Percentiles rank a stretch among this genome's conserved stretches.
Evolutionary conservation across 768 basidiomycete species (phyloP).

Genomic region (Hypholoma sublateritium): DNA sequence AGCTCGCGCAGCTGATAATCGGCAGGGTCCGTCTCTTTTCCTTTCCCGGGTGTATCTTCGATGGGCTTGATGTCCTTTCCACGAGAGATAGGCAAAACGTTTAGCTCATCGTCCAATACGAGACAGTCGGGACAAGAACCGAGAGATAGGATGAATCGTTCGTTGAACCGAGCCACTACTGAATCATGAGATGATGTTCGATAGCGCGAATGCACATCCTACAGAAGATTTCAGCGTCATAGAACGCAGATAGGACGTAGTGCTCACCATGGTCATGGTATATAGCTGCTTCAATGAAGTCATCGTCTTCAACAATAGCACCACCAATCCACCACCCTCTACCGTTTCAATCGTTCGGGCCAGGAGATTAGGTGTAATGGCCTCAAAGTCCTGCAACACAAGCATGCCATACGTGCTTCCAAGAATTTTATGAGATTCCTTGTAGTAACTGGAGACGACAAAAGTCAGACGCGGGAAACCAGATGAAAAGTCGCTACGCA

Average conservation of each 20-base stretch:
- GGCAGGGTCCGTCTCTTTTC: slow-evolving; percentile 29
- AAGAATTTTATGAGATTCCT: slow-evolving; percentile 94
- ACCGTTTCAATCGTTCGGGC: slow-evolving; percentile 98
- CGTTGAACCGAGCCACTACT: slow-evolving; percentile 95
- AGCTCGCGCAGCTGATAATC: slow-evolving; percentile 76
- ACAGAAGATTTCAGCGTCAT: neutral
- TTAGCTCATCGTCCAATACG: slow-evolving; percentile 95
- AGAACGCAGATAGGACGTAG: neutral
- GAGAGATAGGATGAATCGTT: slow-evolving; percentile 96
- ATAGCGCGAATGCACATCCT: slow-evolving; percentile 97
- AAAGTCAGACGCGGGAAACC: neutral
- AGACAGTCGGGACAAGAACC: slow-evolving; percentile 92
- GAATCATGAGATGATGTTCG: slow-evolving; percentile 88
- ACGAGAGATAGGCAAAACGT: slow-evolving; percentile 92
- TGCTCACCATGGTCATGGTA: slow-evolving; percentile 75
- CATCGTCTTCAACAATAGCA: slow-evolving; percentile 94
- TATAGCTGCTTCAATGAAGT: slow-evolving; percentile 88
- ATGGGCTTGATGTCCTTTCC: slow-evolving; percentile 88
- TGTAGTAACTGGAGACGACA: slow-evolving; percentile 73
- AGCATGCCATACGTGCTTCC: slow-evolving; percentile 99
- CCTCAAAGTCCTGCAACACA: slow-evolving; percentile 96
- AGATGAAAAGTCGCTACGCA: slow-evolving; percentile 38
- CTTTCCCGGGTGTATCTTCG: slow-evolving; percentile 37
- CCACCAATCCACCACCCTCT: slow-evolving; percentile 89
- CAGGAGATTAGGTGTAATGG: slow-evolving; percentile 94